Base-by-base conservation (phyloP, 2,329 filamentous ascomycete species). In the Alternaria brassicae region DNA sequence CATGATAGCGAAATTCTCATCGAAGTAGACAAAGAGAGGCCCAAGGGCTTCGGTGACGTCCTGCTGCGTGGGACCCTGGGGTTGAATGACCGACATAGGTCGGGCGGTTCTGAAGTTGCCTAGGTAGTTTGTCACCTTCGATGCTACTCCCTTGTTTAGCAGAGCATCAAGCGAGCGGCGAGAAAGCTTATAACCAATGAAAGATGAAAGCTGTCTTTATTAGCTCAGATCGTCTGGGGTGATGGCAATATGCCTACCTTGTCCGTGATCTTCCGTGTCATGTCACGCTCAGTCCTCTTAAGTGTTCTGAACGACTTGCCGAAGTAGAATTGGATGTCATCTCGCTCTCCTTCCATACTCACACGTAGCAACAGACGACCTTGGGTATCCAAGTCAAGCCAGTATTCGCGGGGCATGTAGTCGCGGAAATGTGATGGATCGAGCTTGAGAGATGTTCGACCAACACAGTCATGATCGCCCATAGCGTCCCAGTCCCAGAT, bases 1-100 rank as follows among this genome's bases (percentile, higher is more conserved):
- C 93, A 99, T 97, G 69, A 98, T 97, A 59, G 93, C 92, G 78
- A 99, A 99, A 73, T 99, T 99, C 76, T 97, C 94, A 75, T 99
- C 92, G 75, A 99, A 99, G 77, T 99, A 99, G 53, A 88, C 86
- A 75, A 97, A 95, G 1, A 99, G 84, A 4, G 93, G 91, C 68
- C 91, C 89, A 12, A 99, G 82, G 0, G 92, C 92, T 67, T 89
- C 89, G 66, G 92, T 90, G 19, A 97, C 85, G 60, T 97, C 92
- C 6, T 84, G 84, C 30, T 87, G 86, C 0, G 91, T 90, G 9
- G 90, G 83, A 1, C 84, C 84, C 47, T 87, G 83, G 10, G 80
- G 84, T 47, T 87, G 83, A 9, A 80, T 66, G 13, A 82, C 76
- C 39, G 81, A 79, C 65, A 81, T 78, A 15, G 81, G 77, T 62